phyloP scores from a whole-genome alignment of 305 asterid species.

The Plantago lanceolata region DNA sequence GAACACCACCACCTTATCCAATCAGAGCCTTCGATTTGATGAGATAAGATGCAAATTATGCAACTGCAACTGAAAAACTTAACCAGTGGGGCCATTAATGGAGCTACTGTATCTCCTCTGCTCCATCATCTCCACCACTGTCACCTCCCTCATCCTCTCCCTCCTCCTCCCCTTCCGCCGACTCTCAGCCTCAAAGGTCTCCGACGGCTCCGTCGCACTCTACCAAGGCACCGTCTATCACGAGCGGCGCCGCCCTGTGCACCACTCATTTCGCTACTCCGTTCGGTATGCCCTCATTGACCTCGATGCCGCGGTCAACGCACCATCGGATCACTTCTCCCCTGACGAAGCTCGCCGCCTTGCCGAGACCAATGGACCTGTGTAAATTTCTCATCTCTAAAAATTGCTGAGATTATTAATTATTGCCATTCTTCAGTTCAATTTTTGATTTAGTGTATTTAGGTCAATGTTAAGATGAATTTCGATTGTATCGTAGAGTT shows the following conservation, averaged over 20 bases:
- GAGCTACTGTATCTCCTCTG: constrained; percentile 61
- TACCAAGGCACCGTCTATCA: constrained; percentile 90
- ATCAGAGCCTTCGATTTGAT: too few species aligned
- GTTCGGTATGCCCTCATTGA: constrained; percentile 82
- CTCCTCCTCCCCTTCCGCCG: constrained; percentile 54
- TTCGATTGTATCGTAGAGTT: too few species aligned
- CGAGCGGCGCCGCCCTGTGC: constrained; percentile 86
- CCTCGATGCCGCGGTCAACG: constrained; percentile 46
- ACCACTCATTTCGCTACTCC: constrained; percentile 70
- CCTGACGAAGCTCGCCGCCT: constrained; percentile 59
- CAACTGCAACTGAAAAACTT: background rate
- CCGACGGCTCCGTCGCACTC: constrained; percentile 28
- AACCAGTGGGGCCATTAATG: constrained; percentile 29
- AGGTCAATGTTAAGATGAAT: background rate
- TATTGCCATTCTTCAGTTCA: too few species aligned
- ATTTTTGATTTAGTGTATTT: background rate
- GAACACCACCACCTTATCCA: too few species aligned
- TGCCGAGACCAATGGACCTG: constrained; percentile 62
- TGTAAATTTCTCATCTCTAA: constrained; percentile 38
- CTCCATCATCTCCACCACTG: constrained; percentile 43
- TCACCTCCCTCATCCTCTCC: constrained; percentile 45
- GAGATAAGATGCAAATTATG: background rate
- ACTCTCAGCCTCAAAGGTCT: constrained; percentile 19
- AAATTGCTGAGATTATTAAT: too few species aligned
- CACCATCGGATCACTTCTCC: constrained; percentile 58